Evolutionary conservation across 164 flowering plant species (phyloP), one percentile per base, ranked within the genome.

Genomic region (Euptelea pleiosperma): DNA sequence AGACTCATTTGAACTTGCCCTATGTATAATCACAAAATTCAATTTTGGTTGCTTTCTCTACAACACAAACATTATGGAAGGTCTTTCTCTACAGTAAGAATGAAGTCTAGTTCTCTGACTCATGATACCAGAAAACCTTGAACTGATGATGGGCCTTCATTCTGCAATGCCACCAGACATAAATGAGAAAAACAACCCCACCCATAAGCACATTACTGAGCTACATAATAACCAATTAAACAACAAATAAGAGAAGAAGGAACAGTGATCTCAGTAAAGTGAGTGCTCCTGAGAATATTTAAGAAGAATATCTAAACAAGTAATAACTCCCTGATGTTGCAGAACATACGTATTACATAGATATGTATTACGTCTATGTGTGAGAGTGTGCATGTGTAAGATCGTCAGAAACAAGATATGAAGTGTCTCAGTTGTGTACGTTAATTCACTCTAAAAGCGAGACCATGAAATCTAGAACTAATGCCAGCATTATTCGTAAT

Each of bases 111-210:
- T n/a, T n/a, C n/a, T n/a, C n/a, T n/a, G n/a, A n/a, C n/a, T n/a
- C n/a, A n/a, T n/a, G n/a, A n/a, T n/a, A n/a, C n/a, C n/a, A n/a
- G 26, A 39, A 16, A 29, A 57, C 35, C 6, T 30, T 35, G 43
- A 49, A 42, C 19, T 39, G 22, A 43, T 2, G 8, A 30, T 37
- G 24, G 15, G 21, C 14, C 6, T 25, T 29, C 24, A 33, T 31
- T 46, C 52, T 46, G 44, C 41, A 58, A 34, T 47, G 24, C 37
- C 53, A 58, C 14, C 40, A 35, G 21, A 58, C 8, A 24, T n/a
- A n/a, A n/a, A n/a, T n/a, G 33, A 9, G 11, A 31, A 15, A 31
- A 44, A 6, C 21, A 24, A 25, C 6, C 25, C 8, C 21, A 21
- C 2, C 9, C 11, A 30, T 12, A 19, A 46, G 43, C 19, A 15